Evolutionary conservation across 768 basidiomycete species (phyloP).

Genomic region (Collybiopsis confluens): DNA sequence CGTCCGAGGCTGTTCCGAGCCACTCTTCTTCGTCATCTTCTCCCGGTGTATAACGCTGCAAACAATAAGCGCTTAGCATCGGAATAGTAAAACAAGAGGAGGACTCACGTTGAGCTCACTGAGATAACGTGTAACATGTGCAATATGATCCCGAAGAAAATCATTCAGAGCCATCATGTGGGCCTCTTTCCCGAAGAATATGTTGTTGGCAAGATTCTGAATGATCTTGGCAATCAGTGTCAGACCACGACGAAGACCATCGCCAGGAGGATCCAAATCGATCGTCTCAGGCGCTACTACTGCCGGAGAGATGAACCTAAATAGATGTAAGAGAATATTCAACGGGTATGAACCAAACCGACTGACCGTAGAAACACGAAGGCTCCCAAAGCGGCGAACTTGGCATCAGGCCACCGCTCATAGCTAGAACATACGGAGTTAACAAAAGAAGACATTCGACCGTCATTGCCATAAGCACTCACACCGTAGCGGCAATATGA

Average conservation of each 20-base stretch:
- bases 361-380: slow-evolving; percentile 84
- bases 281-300: slow-evolving; percentile 82
- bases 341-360: neutral
- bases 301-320: slow-evolving; percentile 86
- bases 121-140: slow-evolving; percentile 71
- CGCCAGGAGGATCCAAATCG: slow-evolving; percentile 75
- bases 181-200: slow-evolving; percentile 87
- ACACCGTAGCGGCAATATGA: slow-evolving; percentile 79
- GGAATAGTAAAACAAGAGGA: neutral
- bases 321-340: neutral
- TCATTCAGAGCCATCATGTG: slow-evolving; percentile 80
- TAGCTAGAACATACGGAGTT: slow-evolving; percentile 30
- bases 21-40: slow-evolving; percentile 70
- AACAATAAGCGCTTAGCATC: neutral
- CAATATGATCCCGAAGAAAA: slow-evolving; percentile 67
- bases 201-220: slow-evolving; percentile 91
- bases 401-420: slow-evolving; percentile 72
- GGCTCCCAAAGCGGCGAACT: slow-evolving; percentile 79
- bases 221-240: slow-evolving; percentile 89
- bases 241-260: slow-evolving; percentile 70
- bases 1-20: slow-evolving; percentile 73
- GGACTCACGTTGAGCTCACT: slow-evolving; percentile 65
- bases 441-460: neutral
- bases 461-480: slow-evolving; percentile 29
- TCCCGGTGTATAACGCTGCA: slow-evolving; percentile 16